Evolutionary conservation across 2,329 filamentous ascomycete genomes (phyloP).

Genomic region (Epichloe glyceriae): DNA sequence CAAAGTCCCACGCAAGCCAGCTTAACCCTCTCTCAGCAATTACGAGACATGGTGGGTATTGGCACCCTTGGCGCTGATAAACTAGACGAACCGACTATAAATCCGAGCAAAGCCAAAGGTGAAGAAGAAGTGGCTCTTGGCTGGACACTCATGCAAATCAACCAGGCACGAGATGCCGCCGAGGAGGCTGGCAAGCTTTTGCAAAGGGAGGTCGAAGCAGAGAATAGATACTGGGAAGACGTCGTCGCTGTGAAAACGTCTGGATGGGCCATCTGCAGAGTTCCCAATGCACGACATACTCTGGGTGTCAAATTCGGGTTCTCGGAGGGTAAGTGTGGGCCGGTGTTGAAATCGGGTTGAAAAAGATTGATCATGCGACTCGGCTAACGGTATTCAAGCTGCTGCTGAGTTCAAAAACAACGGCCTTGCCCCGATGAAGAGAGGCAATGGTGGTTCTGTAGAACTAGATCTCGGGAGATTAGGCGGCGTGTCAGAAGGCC

Average conservation of each 20-base stretch:
- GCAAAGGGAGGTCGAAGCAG: conserved; percentile 62
- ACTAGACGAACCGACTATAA: conserved; percentile 46
- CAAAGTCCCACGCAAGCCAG: conserved; percentile 59
- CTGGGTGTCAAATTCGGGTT: conserved; percentile 86
- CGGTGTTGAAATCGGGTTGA: neutral
- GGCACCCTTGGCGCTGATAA: conserved; percentile 61
- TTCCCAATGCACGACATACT: conserved; percentile 59
- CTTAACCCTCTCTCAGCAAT: conserved; percentile 53
- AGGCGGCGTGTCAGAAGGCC: conserved; percentile 38
- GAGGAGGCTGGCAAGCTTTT: conserved; percentile 59
- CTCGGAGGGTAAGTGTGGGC: conserved; percentile 45
- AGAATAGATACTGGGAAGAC: conserved; percentile 82
- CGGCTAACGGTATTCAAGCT: conserved; percentile 20
- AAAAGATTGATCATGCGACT: too few species aligned
- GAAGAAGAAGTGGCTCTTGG: conserved; percentile 48
- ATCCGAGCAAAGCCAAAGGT: conserved; percentile 40
- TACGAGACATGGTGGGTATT: conserved; percentile 59
- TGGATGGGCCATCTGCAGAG: conserved; percentile 74
- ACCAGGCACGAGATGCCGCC: conserved; percentile 60
- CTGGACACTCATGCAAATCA: conserved; percentile 67
- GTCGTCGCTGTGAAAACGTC: conserved; percentile 67
- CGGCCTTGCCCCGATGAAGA: conserved; percentile 69
- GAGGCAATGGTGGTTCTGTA: conserved; percentile 61
- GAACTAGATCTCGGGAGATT: conserved; percentile 52
- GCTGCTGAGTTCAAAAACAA: conserved; percentile 48